A percentile compares a stretch with the other conserved stretches of the same genome.
Conservation (phyloP, 306 rosid genomes). For the Bauhinia variegata region DNA sequence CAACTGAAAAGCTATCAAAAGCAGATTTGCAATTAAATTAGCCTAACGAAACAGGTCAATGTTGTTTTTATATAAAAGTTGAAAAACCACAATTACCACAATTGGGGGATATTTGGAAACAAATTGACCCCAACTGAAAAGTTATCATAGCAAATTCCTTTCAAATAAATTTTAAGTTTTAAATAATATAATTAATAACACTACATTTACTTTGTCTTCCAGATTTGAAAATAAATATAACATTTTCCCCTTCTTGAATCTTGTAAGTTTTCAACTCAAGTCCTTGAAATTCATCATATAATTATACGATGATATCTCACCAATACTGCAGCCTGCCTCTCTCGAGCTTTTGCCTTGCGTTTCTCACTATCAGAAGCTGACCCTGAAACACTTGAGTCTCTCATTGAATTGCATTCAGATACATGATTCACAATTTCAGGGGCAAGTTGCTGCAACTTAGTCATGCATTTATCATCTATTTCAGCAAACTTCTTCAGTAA, state of each 20-base stretch:
- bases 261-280: too few relatives aligned
- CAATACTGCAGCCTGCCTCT: constrained; percentile 93
- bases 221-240: constrained; percentile 11
- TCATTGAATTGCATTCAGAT: constrained; percentile 48
- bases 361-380: constrained; percentile 76
- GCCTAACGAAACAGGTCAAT: constrained; percentile 28
- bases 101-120: constrained; percentile 17
- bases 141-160: constrained; percentile 11
- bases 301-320: constrained; percentile 43
- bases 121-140: constrained; percentile 11
- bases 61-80: constrained; percentile 13
- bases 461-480: constrained; percentile 71
- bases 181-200: constrained; percentile 13
- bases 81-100: constrained; percentile 11
- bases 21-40: constrained; percentile 15
- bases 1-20: constrained; percentile 14
- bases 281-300: too few relatives aligned
- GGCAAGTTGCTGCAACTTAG: constrained; percentile 70
- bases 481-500: constrained; percentile 88
- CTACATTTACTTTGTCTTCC: too few relatives aligned
- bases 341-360: constrained; percentile 95
- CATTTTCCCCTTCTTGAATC: background rate
- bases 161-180: constrained; percentile 21
- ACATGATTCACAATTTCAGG: constrained; percentile 65
- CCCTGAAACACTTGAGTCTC: constrained; percentile 45